Evolutionary conservation across 108 stramenopile species (phyloP).

Genomic region (Conticribra guillardii): DNA sequence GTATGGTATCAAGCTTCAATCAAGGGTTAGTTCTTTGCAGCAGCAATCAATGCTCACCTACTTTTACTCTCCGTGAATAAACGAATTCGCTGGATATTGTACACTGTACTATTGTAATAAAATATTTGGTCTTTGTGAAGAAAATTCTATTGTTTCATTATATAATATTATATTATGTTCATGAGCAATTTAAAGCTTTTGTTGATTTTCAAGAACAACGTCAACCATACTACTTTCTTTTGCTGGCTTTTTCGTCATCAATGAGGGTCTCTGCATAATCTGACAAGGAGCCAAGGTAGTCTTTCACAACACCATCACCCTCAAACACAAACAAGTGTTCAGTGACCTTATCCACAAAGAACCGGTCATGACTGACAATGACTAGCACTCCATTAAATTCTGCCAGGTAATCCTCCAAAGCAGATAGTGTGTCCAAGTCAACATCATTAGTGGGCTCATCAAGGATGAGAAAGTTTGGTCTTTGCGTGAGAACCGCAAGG

Average conservation of each 20-base stretch:
- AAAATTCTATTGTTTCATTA: too few relatives aligned
- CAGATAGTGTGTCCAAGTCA: conserved; percentile 81
- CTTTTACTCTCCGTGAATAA: too few relatives aligned
- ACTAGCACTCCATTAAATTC: conserved; percentile 89
- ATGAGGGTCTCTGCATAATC: conserved; percentile 83
- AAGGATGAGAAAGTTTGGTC: conserved; percentile 74
- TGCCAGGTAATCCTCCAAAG: conserved; percentile 79
- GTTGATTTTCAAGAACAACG: too few relatives aligned
- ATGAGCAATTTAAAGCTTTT: too few relatives aligned
- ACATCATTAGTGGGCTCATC: conserved; percentile 78
- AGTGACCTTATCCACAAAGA: conserved; percentile 91
- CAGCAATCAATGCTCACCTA: too few relatives aligned
- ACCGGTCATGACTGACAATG: conserved; percentile 91
- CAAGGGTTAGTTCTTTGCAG: too few relatives aligned
- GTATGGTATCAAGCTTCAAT: too few relatives aligned
- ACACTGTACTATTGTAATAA: too few relatives aligned
- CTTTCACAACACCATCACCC: conserved; percentile 85
- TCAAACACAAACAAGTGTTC: conserved; percentile 93
- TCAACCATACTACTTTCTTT: too few relatives aligned
- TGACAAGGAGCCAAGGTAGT: conserved; percentile 78
- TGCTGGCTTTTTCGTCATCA: conserved; percentile 71
- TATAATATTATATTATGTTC: too few relatives aligned
- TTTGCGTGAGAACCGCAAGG: conserved; percentile 69
- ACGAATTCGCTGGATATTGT: too few relatives aligned
- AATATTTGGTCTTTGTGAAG: too few relatives aligned